Evolutionary conservation across 306 rosid species (phyloP), one percentile per base, ranked within the genome.

Genomic region (Cyclanthera cordifolia): DNA sequence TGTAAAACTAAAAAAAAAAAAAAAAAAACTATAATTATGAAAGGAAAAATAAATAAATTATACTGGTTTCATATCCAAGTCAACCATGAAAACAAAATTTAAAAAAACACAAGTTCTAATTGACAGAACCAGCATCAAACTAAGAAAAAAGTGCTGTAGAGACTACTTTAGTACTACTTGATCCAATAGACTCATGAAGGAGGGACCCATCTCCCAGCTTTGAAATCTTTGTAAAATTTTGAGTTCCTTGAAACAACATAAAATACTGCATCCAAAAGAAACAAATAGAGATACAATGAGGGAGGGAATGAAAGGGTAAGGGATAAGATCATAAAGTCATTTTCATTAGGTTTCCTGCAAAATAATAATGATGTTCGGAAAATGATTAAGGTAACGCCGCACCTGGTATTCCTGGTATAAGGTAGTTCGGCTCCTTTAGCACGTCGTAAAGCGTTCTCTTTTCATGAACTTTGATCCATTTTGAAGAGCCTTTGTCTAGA

Each of bases 331-430:
- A n/a, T 28, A 32, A 32, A 28, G 46, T 54, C 11, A 34, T 53
- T 25, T 27, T 57, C 43, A 3, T 28, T 27, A 57, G 13, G 10
- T 9, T 3, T 20, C 32, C 30, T 41, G 70, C 53, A 41, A 19
- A 61, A 3, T 41, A 21, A 53, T 64, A 21, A 64, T 23, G 53
- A 43, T 41, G 21, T 43, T 64, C 1, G 1, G 1, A 19, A 8
- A 27, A n/a, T 52, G 19, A 27, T 10, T 34, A 24, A 11, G 19
- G 41, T 17, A 14, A 32, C 43, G 23, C 32, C 46, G 9, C 28
- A 90, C 99, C 99, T 82, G 99, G 99, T 74, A 87, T 90, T 55
- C 83, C 88, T 21, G 82, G 91, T 73, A 93, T 86, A 49, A 90
- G 45, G 72, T 82, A 78, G 60, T 83, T 77, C 4, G 86, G 79